These are phyloP conservation scores for Seiridium unicorne DNA, from an alignment of 2,329 filamentous ascomycete species.

Conservation along the genomic window DNA sequence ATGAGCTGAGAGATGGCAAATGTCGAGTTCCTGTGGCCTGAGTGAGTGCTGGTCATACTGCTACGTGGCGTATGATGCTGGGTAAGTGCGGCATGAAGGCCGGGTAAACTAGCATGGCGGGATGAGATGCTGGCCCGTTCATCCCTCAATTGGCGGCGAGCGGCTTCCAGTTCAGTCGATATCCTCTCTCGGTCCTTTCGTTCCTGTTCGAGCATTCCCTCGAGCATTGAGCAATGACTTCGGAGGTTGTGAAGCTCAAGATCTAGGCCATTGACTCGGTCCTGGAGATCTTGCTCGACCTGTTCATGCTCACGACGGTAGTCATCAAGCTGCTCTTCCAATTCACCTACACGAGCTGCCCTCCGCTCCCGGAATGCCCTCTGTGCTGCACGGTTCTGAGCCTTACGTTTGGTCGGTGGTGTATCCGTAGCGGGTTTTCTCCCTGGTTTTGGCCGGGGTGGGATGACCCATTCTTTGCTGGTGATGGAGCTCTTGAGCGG, in stretches of 20 bases:
- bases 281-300: conserved; percentile 54
- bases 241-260: conserved; percentile 65
- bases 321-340: conserved; percentile 66
- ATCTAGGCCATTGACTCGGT: conserved; percentile 59
- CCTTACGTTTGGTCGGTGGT: conserved; percentile 88
- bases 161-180: conserved; percentile 24
- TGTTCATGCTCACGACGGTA: conserved; percentile 57
- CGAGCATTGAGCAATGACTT: conserved; percentile 59
- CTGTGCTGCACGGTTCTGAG: conserved; percentile 91
- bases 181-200: conserved; percentile 43
- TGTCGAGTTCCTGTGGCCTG: conserved; percentile 31
- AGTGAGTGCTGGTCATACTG: conserved; percentile 21
- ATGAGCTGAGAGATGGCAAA: conserved; percentile 59
- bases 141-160: conserved; percentile 21
- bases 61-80: conserved; percentile 25
- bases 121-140: conserved; percentile 21
- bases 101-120: conserved; percentile 24
- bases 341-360: conserved; percentile 77
- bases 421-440: conserved; percentile 93
- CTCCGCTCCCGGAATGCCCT: conserved; percentile 85
- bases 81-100: conserved; percentile 16
- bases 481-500: conserved; percentile 61
- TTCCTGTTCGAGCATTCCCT: conserved; percentile 62
- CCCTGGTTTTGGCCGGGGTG: conserved; percentile 82
- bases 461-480: conserved; percentile 82